phyloP scores from a whole-genome alignment of 352 stramenopile species.

The Globisporangium polare region DNA sequence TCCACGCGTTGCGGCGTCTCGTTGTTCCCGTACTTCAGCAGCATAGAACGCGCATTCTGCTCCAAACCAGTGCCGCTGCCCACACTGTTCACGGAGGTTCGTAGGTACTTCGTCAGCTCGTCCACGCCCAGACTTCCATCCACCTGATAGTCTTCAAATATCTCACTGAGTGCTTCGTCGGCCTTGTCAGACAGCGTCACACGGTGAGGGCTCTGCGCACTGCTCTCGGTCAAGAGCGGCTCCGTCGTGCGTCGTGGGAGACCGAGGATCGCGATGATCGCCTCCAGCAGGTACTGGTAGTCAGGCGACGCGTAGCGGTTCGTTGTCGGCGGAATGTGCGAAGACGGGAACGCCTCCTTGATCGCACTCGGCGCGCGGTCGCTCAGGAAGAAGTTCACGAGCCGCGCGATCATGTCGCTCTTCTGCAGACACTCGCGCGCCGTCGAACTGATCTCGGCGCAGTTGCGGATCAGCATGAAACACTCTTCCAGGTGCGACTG shows the following conservation, averaged over 20 bases:
- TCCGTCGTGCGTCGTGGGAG: conserved; percentile 59
- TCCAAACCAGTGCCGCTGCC: conserved; percentile 42
- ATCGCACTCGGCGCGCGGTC: conserved; percentile 55
- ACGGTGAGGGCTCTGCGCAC: conserved; percentile 64
- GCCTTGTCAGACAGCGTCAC: conserved; percentile 71
- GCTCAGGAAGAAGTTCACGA: conserved; percentile 82
- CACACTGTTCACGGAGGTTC: conserved; percentile 59
- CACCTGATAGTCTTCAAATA: conserved; percentile 73
- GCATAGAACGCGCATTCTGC: conserved; percentile 60
- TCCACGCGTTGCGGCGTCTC: conserved; percentile 41
- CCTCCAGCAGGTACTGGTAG: conserved; percentile 87
- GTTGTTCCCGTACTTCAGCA: conserved; percentile 70
- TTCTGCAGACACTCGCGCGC: conserved; percentile 47
- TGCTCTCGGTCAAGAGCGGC: conserved; percentile 62
- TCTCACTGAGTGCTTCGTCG: conserved; percentile 57
- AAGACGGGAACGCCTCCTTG: conserved; percentile 73
- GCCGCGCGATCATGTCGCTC: conserved; percentile 70
- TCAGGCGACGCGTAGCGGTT: conserved; percentile 71
- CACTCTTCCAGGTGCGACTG: conserved; percentile 85
- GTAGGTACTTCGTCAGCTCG: conserved; percentile 67
- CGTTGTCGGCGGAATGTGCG: conserved; percentile 32
- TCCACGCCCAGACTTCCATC: conserved; percentile 40
- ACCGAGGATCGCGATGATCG: conserved; percentile 81
- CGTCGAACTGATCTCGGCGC: conserved; percentile 52
- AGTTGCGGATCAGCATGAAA: conserved; percentile 82